Conservation (phyloP, 78 protist species). For the Polysphondylium violaceum region DNA sequence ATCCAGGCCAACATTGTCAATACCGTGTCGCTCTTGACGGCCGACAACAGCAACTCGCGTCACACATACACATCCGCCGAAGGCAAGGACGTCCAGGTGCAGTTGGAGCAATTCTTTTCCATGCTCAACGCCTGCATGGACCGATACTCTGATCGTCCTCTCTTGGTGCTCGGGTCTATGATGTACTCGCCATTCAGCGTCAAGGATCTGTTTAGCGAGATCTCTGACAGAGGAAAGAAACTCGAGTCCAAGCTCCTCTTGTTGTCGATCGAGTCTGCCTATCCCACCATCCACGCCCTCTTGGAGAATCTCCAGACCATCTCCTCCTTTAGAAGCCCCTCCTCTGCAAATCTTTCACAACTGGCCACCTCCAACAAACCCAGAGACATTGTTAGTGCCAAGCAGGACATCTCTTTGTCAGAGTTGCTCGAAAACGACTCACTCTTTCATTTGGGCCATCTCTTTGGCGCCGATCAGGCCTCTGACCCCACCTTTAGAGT, state of each 20-base stretch:
- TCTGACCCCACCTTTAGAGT: neutral
- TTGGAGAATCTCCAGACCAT: neutral
- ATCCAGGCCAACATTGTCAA: neutral
- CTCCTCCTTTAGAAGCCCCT: neutral
- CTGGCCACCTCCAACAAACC: neutral
- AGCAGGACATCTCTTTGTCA: slow-evolving; percentile 50
- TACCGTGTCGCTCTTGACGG: neutral
- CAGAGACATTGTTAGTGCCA: slow-evolving; percentile 39
- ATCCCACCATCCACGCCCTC: slow-evolving; percentile 34
- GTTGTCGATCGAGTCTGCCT: neutral
- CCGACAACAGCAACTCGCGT: neutral
- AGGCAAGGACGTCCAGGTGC: neutral
- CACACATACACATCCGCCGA: neutral
- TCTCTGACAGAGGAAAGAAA: slow-evolving; percentile 28
- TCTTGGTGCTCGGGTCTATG: slow-evolving; percentile 27
- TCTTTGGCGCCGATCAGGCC: slow-evolving; percentile 23
- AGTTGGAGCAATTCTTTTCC: slow-evolving; percentile 8
- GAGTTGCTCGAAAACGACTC: slow-evolving; percentile 45
- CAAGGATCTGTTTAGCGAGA: slow-evolving; percentile 2
- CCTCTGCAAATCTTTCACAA: neutral
- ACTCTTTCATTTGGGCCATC: neutral
- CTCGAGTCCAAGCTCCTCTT: slow-evolving; percentile 9
- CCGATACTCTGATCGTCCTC: slow-evolving; percentile 8
- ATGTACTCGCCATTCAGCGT: slow-evolving; percentile 30
- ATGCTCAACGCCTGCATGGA: slow-evolving; percentile 2